Percentiles rank a stretch among this genome's conserved stretches.
Evolutionary conservation across 768 basidiomycete genomes (phyloP).

Genomic region (Psilocybe subaeruginosa): DNA sequence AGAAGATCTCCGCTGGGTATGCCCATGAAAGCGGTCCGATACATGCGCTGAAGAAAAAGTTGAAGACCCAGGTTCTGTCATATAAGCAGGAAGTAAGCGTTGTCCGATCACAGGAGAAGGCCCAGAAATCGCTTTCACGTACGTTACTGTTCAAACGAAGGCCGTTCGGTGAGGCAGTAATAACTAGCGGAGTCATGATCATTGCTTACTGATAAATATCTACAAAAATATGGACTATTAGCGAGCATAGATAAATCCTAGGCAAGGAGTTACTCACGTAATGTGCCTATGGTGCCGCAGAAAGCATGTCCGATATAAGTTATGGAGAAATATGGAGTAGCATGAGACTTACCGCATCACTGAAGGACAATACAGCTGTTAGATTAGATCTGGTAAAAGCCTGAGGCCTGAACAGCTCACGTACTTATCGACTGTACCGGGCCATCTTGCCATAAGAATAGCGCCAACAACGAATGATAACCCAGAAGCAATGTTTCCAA

Average conservation of each 20-base stretch:
- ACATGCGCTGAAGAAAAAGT: conserved; percentile 49
- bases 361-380: conserved; percentile 10
- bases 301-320: background rate
- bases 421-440: conserved; percentile 46
- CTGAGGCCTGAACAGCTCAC: conserved; percentile 5
- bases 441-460: conserved; percentile 46
- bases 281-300: conserved; percentile 32
- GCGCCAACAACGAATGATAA: conserved; percentile 46
- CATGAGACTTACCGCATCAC: conserved; percentile 36
- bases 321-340: background rate
- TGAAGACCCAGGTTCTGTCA: conserved; percentile 46
- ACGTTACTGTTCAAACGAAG: background rate
- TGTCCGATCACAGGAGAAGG: background rate
- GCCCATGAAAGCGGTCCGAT: conserved; percentile 51
- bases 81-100: background rate
- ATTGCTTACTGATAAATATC: conserved; percentile 44
- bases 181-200: background rate
- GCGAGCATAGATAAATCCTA: background rate
- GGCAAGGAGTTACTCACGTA: conserved; percentile 30
- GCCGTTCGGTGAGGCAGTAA: background rate
- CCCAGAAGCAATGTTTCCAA: conserved; percentile 44
- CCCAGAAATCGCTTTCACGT: background rate
- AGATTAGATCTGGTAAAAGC: background rate
- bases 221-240: conserved; percentile 8
- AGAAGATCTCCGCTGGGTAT: conserved; percentile 48